These are phyloP conservation scores for Pseudogymnoascus sp. DNA, from an alignment of 2,329 filamentous ascomycete species.

Conservation along the genomic window DNA sequence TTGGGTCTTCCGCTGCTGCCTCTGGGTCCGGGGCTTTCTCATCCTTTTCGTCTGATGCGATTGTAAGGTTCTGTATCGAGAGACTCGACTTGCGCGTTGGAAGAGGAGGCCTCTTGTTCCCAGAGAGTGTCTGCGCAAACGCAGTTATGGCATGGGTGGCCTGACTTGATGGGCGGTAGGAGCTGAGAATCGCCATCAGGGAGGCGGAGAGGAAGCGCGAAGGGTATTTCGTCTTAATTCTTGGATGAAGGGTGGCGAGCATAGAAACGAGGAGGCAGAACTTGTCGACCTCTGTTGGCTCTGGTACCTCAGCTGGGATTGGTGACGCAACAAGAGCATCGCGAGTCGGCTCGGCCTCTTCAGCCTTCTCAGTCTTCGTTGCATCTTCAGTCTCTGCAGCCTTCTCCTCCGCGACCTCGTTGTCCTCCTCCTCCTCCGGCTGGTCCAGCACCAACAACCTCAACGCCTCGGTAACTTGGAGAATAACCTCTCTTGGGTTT, in stretches of 20 bases:
- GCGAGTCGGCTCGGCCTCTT: background rate
- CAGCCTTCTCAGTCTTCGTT: slow-evolving; percentile 11
- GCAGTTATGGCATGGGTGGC: slow-evolving; percentile 64
- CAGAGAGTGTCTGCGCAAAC: slow-evolving; percentile 60
- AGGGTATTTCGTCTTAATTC: slow-evolving; percentile 69
- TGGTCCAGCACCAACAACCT: slow-evolving; percentile 45
- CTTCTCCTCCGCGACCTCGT: slow-evolving; percentile 20
- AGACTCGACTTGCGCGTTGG: slow-evolving; percentile 51
- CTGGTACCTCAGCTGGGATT: slow-evolving; percentile 14
- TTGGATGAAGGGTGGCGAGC: slow-evolving; percentile 61
- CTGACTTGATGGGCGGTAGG: slow-evolving; percentile 54
- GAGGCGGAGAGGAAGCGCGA: slow-evolving; percentile 71
- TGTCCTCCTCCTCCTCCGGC: slow-evolving; percentile 33
- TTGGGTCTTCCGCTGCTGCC: slow-evolving; percentile 42
- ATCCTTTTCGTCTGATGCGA: slow-evolving; percentile 7
- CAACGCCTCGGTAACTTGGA: slow-evolving; percentile 69
- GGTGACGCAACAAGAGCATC: slow-evolving; percentile 6
- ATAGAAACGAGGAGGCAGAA: slow-evolving; percentile 64
- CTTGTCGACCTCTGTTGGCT: slow-evolving; percentile 31
- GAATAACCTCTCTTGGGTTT: slow-evolving; percentile 72
- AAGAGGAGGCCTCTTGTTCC: slow-evolving; percentile 54
- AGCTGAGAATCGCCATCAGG: slow-evolving; percentile 60
- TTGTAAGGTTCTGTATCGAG: slow-evolving; percentile 43
- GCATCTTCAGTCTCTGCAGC: slow-evolving; percentile 17
- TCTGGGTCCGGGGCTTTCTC: slow-evolving; percentile 54